Evolutionary conservation across 139 green algal species (phyloP).

Genomic region (Edaphochlamys debaryana): DNA sequence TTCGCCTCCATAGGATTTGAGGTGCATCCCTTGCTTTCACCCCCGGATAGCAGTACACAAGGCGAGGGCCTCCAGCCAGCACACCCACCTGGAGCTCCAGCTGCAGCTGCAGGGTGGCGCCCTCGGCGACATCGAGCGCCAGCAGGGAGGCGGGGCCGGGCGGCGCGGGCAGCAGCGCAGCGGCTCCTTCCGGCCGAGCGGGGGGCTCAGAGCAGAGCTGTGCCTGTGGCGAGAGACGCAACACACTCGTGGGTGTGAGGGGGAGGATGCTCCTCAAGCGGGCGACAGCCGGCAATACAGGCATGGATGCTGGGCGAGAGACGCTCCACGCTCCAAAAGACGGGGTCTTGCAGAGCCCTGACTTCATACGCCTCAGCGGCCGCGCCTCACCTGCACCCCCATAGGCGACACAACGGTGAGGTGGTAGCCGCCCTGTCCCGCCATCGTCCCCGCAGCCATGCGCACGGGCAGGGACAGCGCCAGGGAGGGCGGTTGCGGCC

Average conservation of each 20-base stretch:
- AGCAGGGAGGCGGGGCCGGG: not conserved
- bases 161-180: not conserved
- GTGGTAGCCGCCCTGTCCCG: not conserved
- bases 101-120: not conserved
- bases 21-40: too few species aligned
- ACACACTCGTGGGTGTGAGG: not conserved
- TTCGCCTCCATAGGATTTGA: too few species aligned
- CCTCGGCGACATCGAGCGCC: not conserved
- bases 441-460: not conserved
- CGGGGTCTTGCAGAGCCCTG: too few species aligned
- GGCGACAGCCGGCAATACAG: too few species aligned
- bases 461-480: not conserved
- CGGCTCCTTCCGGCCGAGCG: not conserved
- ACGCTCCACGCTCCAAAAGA: too few species aligned
- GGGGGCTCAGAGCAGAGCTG: not conserved
- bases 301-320: too few species aligned
- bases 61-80: too few species aligned
- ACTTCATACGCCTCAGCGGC: too few species aligned
- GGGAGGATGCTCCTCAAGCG: not conserved
- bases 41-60: too few species aligned
- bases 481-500: not conserved
- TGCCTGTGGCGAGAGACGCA: not conserved
- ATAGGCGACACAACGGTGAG: not conserved
- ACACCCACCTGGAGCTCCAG: conserved; percentile 1
- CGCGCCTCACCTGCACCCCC: conserved; percentile 3